Percentiles rank a stretch among this genome's conserved stretches.
These are phyloP conservation scores for Penicillium subrubescens DNA, from an alignment of 495 filamentous ascomycete genomes.

Conservation along the genomic window DNA sequence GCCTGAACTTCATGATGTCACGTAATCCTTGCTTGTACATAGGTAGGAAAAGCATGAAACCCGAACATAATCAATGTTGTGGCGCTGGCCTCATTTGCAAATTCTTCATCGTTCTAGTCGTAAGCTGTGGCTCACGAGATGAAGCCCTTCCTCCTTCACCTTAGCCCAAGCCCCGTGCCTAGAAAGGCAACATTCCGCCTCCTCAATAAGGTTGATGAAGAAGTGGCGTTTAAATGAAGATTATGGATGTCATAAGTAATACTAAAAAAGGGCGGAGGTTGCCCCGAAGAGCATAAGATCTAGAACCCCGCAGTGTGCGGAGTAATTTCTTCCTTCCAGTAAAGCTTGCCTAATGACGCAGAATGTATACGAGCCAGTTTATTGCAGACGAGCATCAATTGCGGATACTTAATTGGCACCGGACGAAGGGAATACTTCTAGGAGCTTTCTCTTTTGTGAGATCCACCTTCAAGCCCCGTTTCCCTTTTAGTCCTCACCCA, in stretches of 20 bases:
- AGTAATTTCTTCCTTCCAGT: not conserved
- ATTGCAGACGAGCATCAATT: not conserved
- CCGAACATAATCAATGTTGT: not conserved
- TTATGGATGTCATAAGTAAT: not conserved
- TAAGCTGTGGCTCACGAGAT: not conserved
- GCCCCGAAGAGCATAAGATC: not conserved
- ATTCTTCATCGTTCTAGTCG: not conserved
- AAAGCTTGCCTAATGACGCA: not conserved
- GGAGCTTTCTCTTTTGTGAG: not conserved
- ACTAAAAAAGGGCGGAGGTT: not conserved
- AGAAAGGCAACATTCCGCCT: not conserved
- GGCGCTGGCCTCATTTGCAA: not conserved
- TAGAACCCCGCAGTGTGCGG: slow-evolving; percentile 1
- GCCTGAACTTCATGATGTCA: not conserved
- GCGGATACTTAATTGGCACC: not conserved
- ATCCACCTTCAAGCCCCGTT: not conserved
- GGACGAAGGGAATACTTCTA: not conserved
- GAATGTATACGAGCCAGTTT: not conserved
- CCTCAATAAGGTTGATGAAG: not conserved
- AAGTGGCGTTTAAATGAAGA: not conserved
- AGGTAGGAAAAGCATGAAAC: not conserved
- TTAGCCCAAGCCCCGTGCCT: not conserved
- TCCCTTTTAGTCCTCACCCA: not conserved
- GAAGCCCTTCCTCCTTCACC: not conserved
- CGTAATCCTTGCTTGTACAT: not conserved